Evolutionary conservation across 768 basidiomycete species (phyloP).

Genomic region (Auricularia auricula-judae): DNA sequence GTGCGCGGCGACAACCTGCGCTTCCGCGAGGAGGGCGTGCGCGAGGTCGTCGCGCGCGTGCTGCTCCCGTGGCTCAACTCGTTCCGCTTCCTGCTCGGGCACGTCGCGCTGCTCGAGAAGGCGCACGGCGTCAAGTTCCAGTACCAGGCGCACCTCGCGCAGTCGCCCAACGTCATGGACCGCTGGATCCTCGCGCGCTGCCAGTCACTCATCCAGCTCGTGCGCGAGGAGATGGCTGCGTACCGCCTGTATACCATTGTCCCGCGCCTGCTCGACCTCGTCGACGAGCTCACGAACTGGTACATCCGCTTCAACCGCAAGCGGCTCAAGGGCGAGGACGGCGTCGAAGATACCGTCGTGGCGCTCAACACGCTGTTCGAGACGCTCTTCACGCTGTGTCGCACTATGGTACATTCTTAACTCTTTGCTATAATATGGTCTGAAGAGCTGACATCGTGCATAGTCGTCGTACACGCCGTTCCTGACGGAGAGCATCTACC

Average conservation of each 20-base stretch:
- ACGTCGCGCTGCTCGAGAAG: slow-evolving; percentile 79
- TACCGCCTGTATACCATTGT: slow-evolving; percentile 97
- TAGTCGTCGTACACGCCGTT: slow-evolving; percentile 98
- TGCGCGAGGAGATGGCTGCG: slow-evolving; percentile 90
- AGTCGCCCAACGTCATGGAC: slow-evolving; percentile 93
- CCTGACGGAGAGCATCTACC: slow-evolving; percentile 93
- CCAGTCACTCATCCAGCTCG: slow-evolving; percentile 87
- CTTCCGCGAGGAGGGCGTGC: slow-evolving; percentile 96
- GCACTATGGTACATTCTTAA: slow-evolving; percentile 69
- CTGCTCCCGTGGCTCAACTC: slow-evolving; percentile 97
- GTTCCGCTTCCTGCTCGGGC: slow-evolving; percentile 98
- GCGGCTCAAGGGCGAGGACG: slow-evolving; percentile 90
- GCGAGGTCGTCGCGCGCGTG: slow-evolving; percentile 92
- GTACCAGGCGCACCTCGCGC: slow-evolving; percentile 77
- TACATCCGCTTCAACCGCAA: slow-evolving; percentile 98
- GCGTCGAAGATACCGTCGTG: slow-evolving; percentile 71
- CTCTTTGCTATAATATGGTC: neutral
- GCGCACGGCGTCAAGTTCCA: slow-evolving; percentile 63
- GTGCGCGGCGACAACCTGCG: slow-evolving; percentile 95
- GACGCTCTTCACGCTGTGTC: slow-evolving; percentile 83
- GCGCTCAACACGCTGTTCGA: slow-evolving; percentile 96
- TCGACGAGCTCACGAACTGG: slow-evolving; percentile 98
- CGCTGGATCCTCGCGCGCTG: slow-evolving; percentile 97
- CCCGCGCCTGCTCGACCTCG: slow-evolving; percentile 81
- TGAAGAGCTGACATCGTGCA: neutral